Conservation (phyloP, 768 basidiomycete species). For the Kwoniella heveanensis region DNA sequence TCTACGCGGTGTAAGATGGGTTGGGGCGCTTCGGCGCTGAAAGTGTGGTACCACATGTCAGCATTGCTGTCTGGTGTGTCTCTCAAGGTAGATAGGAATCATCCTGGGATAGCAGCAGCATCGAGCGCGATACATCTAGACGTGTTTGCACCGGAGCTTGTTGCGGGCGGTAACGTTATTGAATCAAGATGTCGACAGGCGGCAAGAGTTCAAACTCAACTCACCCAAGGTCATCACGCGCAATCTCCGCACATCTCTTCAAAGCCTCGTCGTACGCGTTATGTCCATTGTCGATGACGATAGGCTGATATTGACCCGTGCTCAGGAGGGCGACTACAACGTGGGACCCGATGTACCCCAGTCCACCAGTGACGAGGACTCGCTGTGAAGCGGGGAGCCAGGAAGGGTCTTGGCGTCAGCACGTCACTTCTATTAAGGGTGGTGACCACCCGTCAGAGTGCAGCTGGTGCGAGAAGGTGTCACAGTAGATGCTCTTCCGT, state of each 20-base stretch:
- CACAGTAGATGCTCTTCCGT: too few relatives aligned
- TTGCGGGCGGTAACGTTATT: too few relatives aligned
- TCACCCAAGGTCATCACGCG: slow-evolving; percentile 66
- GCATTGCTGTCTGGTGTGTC: not conserved
- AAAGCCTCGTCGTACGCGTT: slow-evolving; percentile 82
- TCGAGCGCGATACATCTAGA: too few relatives aligned
- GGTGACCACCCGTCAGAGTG: too few relatives aligned
- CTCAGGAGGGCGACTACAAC: slow-evolving; percentile 82
- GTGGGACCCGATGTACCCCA: slow-evolving; percentile 74
- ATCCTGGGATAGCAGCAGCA: too few relatives aligned
- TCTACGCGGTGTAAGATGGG: slow-evolving; percentile 62
- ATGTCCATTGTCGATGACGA: slow-evolving; percentile 92
- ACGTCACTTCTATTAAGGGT: too few relatives aligned
- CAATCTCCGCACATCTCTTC: slow-evolving; percentile 70
- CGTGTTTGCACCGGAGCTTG: too few relatives aligned
- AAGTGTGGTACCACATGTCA: not conserved
- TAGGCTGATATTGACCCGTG: slow-evolving; percentile 85
- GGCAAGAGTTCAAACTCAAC: slow-evolving; percentile 17
- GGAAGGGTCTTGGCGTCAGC: not conserved
- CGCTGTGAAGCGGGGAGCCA: slow-evolving; percentile 7
- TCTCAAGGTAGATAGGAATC: too few relatives aligned
- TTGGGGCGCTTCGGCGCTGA: slow-evolving; percentile 41
- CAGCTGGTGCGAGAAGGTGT: too few relatives aligned
- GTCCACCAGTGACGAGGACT: slow-evolving; percentile 51
- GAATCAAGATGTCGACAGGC: too few relatives aligned